Conservation (phyloP, 2,329 filamentous ascomycete species). For the Cladosporium sp. region DNA sequence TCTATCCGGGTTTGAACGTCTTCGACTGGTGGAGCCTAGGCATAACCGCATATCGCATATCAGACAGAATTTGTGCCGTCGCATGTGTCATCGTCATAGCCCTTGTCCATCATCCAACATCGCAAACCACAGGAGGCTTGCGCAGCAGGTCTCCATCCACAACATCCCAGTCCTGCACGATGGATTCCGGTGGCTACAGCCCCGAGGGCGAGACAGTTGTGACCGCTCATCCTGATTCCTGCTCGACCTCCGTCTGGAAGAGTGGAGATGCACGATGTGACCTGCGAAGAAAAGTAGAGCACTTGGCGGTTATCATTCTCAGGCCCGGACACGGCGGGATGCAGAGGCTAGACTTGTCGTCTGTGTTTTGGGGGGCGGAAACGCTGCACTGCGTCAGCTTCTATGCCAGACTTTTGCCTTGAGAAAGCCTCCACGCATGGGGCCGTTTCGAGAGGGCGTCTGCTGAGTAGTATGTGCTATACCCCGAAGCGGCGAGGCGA, state of each 20-base stretch:
- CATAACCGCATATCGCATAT: neutral
- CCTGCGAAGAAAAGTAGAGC: neutral
- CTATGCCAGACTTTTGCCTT: slow-evolving; percentile 5
- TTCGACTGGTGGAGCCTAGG: neutral
- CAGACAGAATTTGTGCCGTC: slow-evolving; percentile 3
- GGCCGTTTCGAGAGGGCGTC: neutral
- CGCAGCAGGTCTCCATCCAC: neutral
- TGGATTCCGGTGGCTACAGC: slow-evolving; percentile 4
- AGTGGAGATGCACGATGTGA: slow-evolving; percentile 12
- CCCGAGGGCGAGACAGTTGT: neutral
- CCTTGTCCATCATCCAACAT: neutral
- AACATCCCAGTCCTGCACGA: slow-evolving; percentile 1
- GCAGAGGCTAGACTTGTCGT: neutral
- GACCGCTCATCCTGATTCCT: slow-evolving; percentile 12
- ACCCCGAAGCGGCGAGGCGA: neutral
- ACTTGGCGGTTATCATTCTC: slow-evolving; percentile 7
- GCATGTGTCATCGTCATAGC: slow-evolving; percentile 7
- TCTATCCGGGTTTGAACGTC: neutral
- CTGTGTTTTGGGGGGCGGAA: neutral
- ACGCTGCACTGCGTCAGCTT: slow-evolving; percentile 7
- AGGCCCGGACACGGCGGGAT: neutral
- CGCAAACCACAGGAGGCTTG: neutral
- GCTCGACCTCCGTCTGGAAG: neutral
- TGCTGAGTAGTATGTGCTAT: too few relatives aligned
- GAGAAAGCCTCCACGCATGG: slow-evolving; percentile 5